Base-by-base conservation (phyloP, 2,329 filamentous ascomycete species). In the Fusarium sp. region DNA sequence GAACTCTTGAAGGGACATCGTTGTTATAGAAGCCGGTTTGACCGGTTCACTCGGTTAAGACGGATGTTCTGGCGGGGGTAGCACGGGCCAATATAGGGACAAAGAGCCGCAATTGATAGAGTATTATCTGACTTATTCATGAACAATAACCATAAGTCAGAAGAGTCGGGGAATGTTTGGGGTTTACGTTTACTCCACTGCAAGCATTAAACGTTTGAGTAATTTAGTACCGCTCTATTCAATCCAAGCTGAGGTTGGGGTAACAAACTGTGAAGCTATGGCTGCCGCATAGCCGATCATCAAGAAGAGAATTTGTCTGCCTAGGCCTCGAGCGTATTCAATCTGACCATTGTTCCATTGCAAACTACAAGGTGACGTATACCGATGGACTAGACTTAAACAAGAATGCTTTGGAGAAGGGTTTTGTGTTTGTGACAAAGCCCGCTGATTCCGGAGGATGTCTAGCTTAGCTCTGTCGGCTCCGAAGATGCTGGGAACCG, bases 31-130 rank as follows among this genome's bases (percentile, higher is more conserved):
- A 55, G 54, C 66, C 67, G 67, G 62, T 63, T 59, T 21, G 46
- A 40, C 66, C 57, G 66, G 66, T 54, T 42, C 46, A 56, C 53
- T 55, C 72, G 72, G 72, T 66, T 74, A 74, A 68, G 65, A 61
- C 72, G 72, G 72, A 69, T 74, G 50, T 32, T 34, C 42, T 40
- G 28, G 12, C 50, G 59, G 62, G 49, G 49, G 3, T 47, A 30
- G 60, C 63, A 72, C 66, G 63, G 69, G 49, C 68, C 68, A 70
- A 46, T n/a, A 48, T 41, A 48, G 18, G 59, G 51, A 16, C 60
- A 65, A 50, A 48, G 60, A 65, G 62, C 54, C 62, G 60, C 62
- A 65, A 43, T 32, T 51, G 53, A 65, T 65, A 43, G 21, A 23
- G 41, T 7, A 43, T 43, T 25, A 54, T 61, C 57, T 46, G 56